Percentiles rank a stretch among this genome's conserved stretches.
phyloP scores from a whole-genome alignment of 257 asterid species.

The Solanum lycopersicoides region DNA sequence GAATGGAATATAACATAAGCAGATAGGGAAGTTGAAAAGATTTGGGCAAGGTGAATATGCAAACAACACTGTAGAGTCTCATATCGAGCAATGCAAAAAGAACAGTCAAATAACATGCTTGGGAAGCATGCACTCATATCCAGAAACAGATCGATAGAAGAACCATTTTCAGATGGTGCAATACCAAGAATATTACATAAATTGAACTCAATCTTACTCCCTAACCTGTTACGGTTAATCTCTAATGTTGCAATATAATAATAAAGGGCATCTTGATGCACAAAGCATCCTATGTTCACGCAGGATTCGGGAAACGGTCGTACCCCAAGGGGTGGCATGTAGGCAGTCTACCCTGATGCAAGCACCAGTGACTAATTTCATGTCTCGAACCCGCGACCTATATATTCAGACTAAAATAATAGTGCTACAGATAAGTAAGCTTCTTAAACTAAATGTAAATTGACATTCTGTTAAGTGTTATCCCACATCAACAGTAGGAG shows the following conservation, averaged over 20 bases:
- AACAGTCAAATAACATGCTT: not conserved
- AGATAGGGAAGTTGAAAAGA: not conserved
- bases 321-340: not conserved
- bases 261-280: not conserved
- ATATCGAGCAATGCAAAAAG: not conserved
- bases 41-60: not conserved
- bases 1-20: not conserved
- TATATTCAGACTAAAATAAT: not conserved
- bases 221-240: not conserved
- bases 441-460: not conserved
- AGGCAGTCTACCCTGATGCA: not conserved
- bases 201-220: not conserved
- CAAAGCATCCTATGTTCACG: not conserved
- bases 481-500: not conserved
- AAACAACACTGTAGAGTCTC: not conserved
- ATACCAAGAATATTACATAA: not conserved
- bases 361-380: not conserved
- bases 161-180: not conserved
- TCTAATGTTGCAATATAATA: not conserved
- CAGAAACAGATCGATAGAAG: not conserved
- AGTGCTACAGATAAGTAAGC: not conserved
- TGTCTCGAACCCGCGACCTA: not conserved
- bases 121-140: not conserved
- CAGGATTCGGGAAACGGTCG: not conserved
- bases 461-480: not conserved